Conservation (phyloP, 2,329 filamentous ascomycete species). For the Hypomyces rosellus region DNA sequence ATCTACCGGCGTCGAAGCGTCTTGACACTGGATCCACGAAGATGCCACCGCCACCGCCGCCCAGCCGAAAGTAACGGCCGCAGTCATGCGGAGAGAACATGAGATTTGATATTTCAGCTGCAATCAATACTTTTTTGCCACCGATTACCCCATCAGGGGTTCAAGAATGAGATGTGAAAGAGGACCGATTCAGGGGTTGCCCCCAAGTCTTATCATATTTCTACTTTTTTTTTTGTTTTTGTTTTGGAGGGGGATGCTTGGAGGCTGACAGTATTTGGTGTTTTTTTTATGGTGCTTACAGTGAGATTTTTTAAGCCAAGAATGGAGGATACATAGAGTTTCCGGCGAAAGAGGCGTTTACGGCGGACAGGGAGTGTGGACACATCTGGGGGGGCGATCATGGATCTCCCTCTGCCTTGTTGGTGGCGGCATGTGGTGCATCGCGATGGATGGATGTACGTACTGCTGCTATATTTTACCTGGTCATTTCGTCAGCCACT, state of each 20-base stretch:
- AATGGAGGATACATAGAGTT: conserved; percentile 1
- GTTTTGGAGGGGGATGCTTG: too few species aligned
- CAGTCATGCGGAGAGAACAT: neutral
- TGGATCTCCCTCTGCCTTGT: neutral
- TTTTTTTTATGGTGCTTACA: neutral
- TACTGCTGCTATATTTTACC: too few species aligned
- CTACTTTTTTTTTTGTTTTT: too few species aligned
- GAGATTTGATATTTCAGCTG: too few species aligned
- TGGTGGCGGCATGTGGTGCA: neutral
- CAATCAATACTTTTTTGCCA: too few species aligned
- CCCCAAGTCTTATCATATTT: too few species aligned
- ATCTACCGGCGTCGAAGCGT: conserved; percentile 67
- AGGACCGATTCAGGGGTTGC: too few species aligned
- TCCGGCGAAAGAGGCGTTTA: conserved; percentile 7
- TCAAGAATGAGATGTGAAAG: too few species aligned
- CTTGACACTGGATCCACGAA: conserved; percentile 35
- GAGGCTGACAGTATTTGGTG: too few species aligned
- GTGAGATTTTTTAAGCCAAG: neutral
- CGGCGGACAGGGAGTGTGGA: too few species aligned
- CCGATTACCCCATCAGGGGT: too few species aligned
- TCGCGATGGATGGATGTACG: neutral
- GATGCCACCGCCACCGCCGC: conserved; percentile 31
- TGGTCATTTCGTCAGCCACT: too few species aligned
- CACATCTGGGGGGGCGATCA: neutral
- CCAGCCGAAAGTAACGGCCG: conserved; percentile 17